phyloP scores from a whole-genome alignment of 2,329 filamentous ascomycete species.

The Colletotrichum salicis region DNA sequence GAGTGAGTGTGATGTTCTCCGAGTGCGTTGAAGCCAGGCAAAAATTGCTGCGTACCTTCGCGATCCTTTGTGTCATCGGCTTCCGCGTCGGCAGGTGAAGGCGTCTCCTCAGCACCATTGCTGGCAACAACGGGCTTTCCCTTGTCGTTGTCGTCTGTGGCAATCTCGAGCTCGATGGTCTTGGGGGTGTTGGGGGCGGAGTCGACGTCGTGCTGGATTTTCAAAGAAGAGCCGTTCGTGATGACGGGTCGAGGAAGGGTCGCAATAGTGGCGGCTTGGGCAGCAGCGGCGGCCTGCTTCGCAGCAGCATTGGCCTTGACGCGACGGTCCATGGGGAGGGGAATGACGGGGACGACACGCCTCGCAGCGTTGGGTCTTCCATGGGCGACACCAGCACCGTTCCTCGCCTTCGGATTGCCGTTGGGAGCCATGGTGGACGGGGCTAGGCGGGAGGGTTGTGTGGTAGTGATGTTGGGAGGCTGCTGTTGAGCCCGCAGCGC shows the following conservation, averaged over 20 bases:
- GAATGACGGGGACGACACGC: conserved; percentile 51
- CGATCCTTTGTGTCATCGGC: conserved; percentile 7
- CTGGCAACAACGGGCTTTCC: background rate
- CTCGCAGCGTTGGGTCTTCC: conserved; percentile 36
- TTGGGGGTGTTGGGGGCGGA: conserved; percentile 33
- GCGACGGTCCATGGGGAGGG: conserved; percentile 45
- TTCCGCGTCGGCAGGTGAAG: background rate
- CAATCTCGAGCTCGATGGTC: conserved; percentile 7
- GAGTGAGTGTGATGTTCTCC: background rate
- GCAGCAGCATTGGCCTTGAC: conserved; percentile 45
- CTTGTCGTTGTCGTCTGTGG: background rate
- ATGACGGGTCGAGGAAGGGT: conserved; percentile 22
- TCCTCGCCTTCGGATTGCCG: conserved; percentile 34
- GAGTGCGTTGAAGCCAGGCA: background rate
- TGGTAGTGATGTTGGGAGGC: conserved; percentile 18
- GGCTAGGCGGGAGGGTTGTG: conserved; percentile 20
- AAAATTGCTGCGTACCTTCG: conserved; percentile 17
- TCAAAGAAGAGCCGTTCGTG: conserved; percentile 37
- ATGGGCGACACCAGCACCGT: conserved; percentile 29
- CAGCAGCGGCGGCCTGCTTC: conserved; percentile 47
- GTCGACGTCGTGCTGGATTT: conserved; percentile 34
- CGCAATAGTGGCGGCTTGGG: conserved; percentile 36
- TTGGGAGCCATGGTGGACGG: conserved; percentile 34
- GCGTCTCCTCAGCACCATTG: background rate
- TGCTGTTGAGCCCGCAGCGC: conserved; percentile 20